Base-by-base conservation (phyloP, 441 rosid species). In the Pelargonium australe region DNA sequence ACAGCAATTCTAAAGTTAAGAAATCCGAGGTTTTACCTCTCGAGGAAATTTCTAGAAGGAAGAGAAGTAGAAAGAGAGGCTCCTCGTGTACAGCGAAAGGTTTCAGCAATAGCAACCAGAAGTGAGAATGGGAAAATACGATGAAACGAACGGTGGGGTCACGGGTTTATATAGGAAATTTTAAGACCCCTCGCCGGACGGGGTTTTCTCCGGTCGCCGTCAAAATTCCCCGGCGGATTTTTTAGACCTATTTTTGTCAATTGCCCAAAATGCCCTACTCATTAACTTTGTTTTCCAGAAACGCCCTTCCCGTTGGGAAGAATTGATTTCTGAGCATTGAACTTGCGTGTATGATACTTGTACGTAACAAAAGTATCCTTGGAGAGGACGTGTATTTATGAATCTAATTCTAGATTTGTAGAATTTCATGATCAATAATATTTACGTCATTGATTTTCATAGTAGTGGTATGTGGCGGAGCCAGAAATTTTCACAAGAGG, bases 91-190 rank as follows among this genome's bases (percentile, higher is more conserved):
- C 31, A 44, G 65, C 20, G 47, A 67, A 61, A 12, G 67, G 31
- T 37, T 16, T 53, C 40, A 66, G 49, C 37, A n/a, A 9, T 41
- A 41, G 44, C 44, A 41, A 8, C 44, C 44, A 44, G 4, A 28
- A 41, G 23, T 43, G 63, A 61, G n/a, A 53, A 45, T 75, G 77
- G 70, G 65, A 63, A 70, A 63, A 69, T 73, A 61, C 70, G 68
- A 63, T 79, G 47, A 53, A 40, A 62, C 53, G 68, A 47, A 10
- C 70, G 66, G 73, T n/a, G 71, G 70, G 82, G 73, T 49, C 57
- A 68, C 28, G 85, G 77, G 72, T 75, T 80, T 87, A 87, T 87
- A 87, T 87, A 87, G 89, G 85, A 79, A 85, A 83, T 79, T 68
- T 64, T 70, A 76, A 76, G 73, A 67, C 80, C 69, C 68, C 65